These are phyloP conservation scores for Polyporus arcularius DNA, from an alignment of 768 basidiomycete species.

Conservation along the genomic window DNA sequence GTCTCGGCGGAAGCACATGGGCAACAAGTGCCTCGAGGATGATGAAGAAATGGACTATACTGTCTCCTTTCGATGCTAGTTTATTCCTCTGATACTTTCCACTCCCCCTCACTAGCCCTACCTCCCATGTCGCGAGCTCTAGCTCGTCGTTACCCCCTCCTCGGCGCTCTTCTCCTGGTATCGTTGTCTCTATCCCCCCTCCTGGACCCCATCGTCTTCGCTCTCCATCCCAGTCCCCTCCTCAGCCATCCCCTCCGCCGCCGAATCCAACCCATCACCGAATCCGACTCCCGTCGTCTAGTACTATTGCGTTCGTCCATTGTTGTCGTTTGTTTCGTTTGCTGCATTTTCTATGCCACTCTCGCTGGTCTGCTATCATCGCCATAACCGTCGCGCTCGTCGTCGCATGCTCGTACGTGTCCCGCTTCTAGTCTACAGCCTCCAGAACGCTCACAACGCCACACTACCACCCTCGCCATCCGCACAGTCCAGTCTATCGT, in stretches of 20 bases:
- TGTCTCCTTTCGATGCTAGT: conserved; percentile 16
- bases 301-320: conserved; percentile 19
- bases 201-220: background rate
- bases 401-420: conserved; percentile 13
- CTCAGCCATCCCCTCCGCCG: background rate
- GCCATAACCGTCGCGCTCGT: conserved; percentile 11
- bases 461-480: background rate
- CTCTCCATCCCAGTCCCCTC: conserved; percentile 1
- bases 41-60: conserved; percentile 17
- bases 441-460: background rate
- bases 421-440: background rate
- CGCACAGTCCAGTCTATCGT: background rate
- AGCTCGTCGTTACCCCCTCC: conserved; percentile 17
- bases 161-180: background rate
- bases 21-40: conserved; percentile 13
- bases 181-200: background rate
- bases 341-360: conserved; percentile 23
- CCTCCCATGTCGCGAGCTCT: conserved; percentile 3
- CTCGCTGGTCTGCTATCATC: conserved; percentile 24
- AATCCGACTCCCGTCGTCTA: conserved; percentile 11
- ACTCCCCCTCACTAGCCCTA: background rate
- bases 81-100: conserved; percentile 15
- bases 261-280: background rate
- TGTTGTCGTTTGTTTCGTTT: conserved; percentile 23
- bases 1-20: conserved; percentile 14